These are phyloP conservation scores for Fusarium sp. DNA, from an alignment of 2,329 filamentous ascomycete genomes.

Conservation along the genomic window DNA sequence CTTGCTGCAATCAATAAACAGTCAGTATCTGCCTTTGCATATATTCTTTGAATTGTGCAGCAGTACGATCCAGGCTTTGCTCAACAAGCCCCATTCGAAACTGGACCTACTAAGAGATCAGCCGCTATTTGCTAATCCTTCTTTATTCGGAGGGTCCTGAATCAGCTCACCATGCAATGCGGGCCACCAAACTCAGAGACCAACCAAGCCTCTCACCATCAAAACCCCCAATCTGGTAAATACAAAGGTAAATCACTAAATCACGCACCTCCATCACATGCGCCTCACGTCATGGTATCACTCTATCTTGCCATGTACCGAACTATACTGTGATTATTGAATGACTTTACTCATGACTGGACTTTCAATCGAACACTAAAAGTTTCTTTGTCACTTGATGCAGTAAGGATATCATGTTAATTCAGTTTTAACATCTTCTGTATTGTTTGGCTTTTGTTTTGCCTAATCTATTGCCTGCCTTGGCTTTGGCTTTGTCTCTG, in stretches of 20 bases:
- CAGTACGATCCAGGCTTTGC: background rate
- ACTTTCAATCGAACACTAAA: background rate
- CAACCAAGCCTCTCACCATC: conserved; percentile 2
- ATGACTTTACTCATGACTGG: background rate
- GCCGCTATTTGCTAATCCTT: conserved; percentile 28
- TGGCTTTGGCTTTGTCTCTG: conserved; percentile 8
- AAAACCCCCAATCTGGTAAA: conserved; percentile 24
- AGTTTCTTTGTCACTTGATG: conserved; percentile 8
- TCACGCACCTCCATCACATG: conserved; percentile 40
- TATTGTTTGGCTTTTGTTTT: conserved; percentile 41
- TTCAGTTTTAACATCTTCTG: conserved; percentile 40
- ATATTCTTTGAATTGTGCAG: background rate
- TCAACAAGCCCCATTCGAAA: background rate
- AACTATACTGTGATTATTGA: background rate
- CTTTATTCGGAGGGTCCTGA: conserved; percentile 22
- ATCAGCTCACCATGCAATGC: conserved; percentile 28
- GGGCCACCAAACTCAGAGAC: conserved; percentile 22
- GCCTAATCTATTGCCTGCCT: conserved; percentile 34
- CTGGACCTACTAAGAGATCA: conserved; percentile 10
- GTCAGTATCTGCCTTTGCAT: background rate
- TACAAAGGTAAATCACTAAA: conserved; percentile 36
- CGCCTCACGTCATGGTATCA: conserved; percentile 36
- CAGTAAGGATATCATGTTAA: background rate
- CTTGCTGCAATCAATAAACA: background rate
- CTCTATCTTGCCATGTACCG: conserved; percentile 10